Conservation (phyloP, 495 filamentous ascomycete genomes). For the Hypoxylon trugodes region DNA sequence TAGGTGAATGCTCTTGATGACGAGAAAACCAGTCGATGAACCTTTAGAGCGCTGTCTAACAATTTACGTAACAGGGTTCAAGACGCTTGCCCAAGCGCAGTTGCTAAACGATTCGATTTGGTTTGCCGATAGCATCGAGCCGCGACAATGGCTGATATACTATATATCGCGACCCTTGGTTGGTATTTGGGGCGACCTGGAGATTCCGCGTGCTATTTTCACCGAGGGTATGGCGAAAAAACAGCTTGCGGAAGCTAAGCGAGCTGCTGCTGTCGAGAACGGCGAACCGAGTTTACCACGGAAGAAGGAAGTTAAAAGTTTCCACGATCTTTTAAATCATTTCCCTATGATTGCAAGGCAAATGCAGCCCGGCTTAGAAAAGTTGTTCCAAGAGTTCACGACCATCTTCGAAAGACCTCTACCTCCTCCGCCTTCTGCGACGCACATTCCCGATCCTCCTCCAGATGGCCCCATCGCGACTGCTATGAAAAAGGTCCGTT, state of each 20-base stretch:
- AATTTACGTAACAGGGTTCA: slow-evolving; percentile 73
- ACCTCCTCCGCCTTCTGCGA: slow-evolving; percentile 76
- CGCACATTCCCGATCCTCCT: slow-evolving; percentile 58
- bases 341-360: slow-evolving; percentile 98
- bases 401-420: slow-evolving; percentile 84
- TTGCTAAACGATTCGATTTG: slow-evolving; percentile 86
- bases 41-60: slow-evolving; percentile 20
- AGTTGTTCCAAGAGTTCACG: slow-evolving; percentile 88
- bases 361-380: slow-evolving; percentile 92
- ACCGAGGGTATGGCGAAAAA: slow-evolving; percentile 50
- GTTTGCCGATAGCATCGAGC: slow-evolving; percentile 82
- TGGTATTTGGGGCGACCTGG: slow-evolving; percentile 79
- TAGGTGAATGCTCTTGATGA: slow-evolving; percentile 46
- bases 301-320: slow-evolving; percentile 90
- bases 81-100: slow-evolving; percentile 87
- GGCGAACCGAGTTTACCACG: slow-evolving; percentile 57
- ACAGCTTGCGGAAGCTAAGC: slow-evolving; percentile 42
- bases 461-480: slow-evolving; percentile 60
- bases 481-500: slow-evolving; percentile 59
- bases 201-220: slow-evolving; percentile 68
- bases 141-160: slow-evolving; percentile 94
- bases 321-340: slow-evolving; percentile 87
- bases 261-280: slow-evolving; percentile 46
- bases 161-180: slow-evolving; percentile 94
- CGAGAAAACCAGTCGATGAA: not conserved